Conservation (phyloP, 495 filamentous ascomycete species). For the Glutinoglossum americanum region DNA sequence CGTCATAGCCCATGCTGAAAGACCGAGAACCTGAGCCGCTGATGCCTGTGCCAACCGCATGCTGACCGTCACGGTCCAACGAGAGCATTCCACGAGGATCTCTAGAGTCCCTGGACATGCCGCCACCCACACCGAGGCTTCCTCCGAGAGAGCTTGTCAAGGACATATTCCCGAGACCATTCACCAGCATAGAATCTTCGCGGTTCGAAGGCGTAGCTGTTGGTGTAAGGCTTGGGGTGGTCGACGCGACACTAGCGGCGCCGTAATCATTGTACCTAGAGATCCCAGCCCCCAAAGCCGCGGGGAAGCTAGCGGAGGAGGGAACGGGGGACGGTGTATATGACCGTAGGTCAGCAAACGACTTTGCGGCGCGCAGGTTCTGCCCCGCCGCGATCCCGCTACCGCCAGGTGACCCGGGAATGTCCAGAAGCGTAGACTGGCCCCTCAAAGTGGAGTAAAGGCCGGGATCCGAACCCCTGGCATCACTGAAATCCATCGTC, state of each 20-base stretch:
- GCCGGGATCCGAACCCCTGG: slow-evolving; percentile 43
- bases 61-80: slow-evolving; percentile 38
- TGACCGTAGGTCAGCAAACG: slow-evolving; percentile 84
- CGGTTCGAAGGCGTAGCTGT: slow-evolving; percentile 46
- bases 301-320: slow-evolving; percentile 74
- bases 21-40: slow-evolving; percentile 69
- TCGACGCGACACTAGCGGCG: slow-evolving; percentile 35
- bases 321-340: slow-evolving; percentile 87
- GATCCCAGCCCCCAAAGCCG: slow-evolving; percentile 39
- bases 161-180: slow-evolving; percentile 41
- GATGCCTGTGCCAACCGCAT: slow-evolving; percentile 35
- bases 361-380: slow-evolving; percentile 88
- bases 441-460: slow-evolving; percentile 55
- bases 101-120: slow-evolving; percentile 36
- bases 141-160: slow-evolving; percentile 22
- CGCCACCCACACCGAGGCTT: slow-evolving; percentile 33
- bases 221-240: slow-evolving; percentile 56
- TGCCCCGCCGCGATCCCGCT: slow-evolving; percentile 35
- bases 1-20: slow-evolving; percentile 43
- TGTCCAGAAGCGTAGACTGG: slow-evolving; percentile 49
- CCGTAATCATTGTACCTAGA: slow-evolving; percentile 36
- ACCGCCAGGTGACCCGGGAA: slow-evolving; percentile 55
- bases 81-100: slow-evolving; percentile 34
- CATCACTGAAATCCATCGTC: slow-evolving; percentile 94
- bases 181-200: slow-evolving; percentile 44